These are phyloP conservation scores for Tilletiaria anomala DNA, from an alignment of 1,284 basidiomycete species.

Conservation along the genomic window DNA sequence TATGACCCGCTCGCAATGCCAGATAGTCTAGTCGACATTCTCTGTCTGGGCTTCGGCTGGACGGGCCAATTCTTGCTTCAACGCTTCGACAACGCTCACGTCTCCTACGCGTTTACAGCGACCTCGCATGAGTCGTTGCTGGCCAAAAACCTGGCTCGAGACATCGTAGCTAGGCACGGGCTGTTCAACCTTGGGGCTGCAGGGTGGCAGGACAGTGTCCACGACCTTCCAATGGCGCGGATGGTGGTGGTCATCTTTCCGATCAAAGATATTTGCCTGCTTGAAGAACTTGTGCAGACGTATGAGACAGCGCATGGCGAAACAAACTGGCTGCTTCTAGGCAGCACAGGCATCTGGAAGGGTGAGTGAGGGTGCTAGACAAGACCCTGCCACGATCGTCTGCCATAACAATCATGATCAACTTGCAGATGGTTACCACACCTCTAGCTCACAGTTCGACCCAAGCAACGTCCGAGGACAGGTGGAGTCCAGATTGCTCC, in stretches of 20 bases:
- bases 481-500: constrained; percentile 12
- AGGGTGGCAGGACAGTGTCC: too few species aligned
- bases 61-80: too few species aligned
- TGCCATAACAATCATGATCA: not conserved
- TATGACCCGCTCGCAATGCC: too few species aligned
- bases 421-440: constrained; percentile 1
- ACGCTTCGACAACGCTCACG: too few species aligned
- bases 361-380: constrained; percentile 2
- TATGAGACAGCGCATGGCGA: constrained; percentile 13
- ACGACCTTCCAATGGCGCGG: constrained; percentile 50
- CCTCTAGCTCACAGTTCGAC: constrained; percentile 14
- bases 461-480: constrained; percentile 8
- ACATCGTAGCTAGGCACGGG: too few species aligned
- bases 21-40: too few species aligned
- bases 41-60: too few species aligned
- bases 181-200: too few species aligned
- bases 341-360: constrained; percentile 27
- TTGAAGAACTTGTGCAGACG: constrained; percentile 13
- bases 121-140: too few species aligned
- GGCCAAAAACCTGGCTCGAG: too few species aligned
- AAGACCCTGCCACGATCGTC: not conserved
- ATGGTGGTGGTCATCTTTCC: constrained; percentile 53
- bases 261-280: constrained; percentile 13
- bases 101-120: too few species aligned
- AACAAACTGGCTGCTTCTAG: constrained; percentile 23